A percentile compares a stretch with the other conserved stretches of the same genome.
phyloP scores from a whole-genome alignment of 179 eudicot species.

The Silene vulgaris region DNA sequence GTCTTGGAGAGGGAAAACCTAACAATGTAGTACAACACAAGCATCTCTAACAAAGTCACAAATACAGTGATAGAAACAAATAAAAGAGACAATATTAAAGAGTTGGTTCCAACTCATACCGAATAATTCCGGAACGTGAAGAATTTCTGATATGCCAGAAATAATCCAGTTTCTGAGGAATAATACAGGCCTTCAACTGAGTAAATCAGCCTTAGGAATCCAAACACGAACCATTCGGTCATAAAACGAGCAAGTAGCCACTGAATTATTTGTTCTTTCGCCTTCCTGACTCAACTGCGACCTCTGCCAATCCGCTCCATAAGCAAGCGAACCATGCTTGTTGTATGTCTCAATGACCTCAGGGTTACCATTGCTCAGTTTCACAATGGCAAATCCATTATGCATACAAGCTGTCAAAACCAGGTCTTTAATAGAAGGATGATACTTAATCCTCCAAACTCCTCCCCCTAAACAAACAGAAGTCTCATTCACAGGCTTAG shows the following conservation, averaged over 20 bases:
- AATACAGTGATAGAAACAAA: slow-evolving; percentile 10
- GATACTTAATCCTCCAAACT: slow-evolving; percentile 93
- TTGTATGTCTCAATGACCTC: slow-evolving; percentile 60
- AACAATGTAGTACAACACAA: neutral
- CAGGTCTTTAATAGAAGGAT: slow-evolving; percentile 47
- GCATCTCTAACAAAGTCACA: neutral
- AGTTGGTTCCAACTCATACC: slow-evolving; percentile 22
- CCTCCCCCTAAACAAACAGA: slow-evolving; percentile 78
- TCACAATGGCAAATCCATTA: slow-evolving; percentile 78
- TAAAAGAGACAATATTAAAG: neutral
- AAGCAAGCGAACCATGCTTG: slow-evolving; percentile 83
- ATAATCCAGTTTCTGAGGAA: slow-evolving; percentile 7
- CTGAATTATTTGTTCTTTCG: slow-evolving; percentile 32
- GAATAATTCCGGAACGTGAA: slow-evolving; percentile 3
- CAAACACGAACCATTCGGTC: slow-evolving; percentile 76
- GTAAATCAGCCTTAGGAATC: slow-evolving; percentile 45
- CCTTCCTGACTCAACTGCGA: slow-evolving; percentile 33
- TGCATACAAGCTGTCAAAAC: slow-evolving; percentile 95
- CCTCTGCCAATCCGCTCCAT: slow-evolving; percentile 98
- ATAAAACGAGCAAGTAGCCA: slow-evolving; percentile 96
- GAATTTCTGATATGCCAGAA: slow-evolving; percentile 1
- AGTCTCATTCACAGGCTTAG: slow-evolving; percentile 63
- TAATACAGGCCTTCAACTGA: slow-evolving; percentile 14
- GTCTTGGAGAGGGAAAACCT: neutral
- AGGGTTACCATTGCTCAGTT: slow-evolving; percentile 31